Percentiles rank a stretch among this genome's conserved stretches.
Evolutionary conservation across 495 filamentous ascomycete species (phyloP).

Genomic region (Trichoderma reesei): DNA sequence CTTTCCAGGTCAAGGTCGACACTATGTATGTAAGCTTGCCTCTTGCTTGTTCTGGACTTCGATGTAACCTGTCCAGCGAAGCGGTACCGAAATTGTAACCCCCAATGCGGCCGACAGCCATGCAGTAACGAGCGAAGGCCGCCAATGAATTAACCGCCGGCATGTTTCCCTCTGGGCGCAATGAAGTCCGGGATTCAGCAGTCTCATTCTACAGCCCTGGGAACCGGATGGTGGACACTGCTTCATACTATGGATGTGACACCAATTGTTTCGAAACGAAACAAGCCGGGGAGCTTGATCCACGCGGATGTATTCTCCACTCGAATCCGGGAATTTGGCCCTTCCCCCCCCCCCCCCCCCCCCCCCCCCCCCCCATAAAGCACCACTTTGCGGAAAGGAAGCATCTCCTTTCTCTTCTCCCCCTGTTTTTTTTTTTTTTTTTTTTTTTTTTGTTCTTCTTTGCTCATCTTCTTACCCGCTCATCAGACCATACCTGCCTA

Average conservation of each 20-base stretch:
- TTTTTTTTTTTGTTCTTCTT: too few relatives aligned
- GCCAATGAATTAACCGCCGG: neutral
- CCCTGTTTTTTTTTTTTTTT: too few relatives aligned
- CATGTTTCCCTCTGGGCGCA: neutral
- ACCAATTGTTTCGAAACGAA: conserved; percentile 3
- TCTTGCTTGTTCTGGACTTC: neutral
- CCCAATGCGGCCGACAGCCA: neutral
- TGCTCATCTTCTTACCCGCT: too few relatives aligned
- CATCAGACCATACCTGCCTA: too few relatives aligned
- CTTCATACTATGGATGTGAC: neutral
- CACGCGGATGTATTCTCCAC: neutral
- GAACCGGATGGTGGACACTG: neutral
- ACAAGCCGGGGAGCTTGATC: neutral
- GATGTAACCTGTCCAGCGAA: neutral
- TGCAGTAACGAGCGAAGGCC: neutral
- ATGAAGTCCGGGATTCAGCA: neutral
- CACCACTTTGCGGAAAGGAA: neutral
- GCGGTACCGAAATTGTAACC: neutral
- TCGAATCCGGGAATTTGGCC: neutral
- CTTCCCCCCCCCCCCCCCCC: too few relatives aligned
- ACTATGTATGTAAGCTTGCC: neutral
- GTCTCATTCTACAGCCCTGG: neutral
- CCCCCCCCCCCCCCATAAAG: too few relatives aligned
- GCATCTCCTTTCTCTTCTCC: neutral
- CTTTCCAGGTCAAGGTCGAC: neutral